Conservation (phyloP, 257 asterid species). For the Cordia subcordata region DNA sequence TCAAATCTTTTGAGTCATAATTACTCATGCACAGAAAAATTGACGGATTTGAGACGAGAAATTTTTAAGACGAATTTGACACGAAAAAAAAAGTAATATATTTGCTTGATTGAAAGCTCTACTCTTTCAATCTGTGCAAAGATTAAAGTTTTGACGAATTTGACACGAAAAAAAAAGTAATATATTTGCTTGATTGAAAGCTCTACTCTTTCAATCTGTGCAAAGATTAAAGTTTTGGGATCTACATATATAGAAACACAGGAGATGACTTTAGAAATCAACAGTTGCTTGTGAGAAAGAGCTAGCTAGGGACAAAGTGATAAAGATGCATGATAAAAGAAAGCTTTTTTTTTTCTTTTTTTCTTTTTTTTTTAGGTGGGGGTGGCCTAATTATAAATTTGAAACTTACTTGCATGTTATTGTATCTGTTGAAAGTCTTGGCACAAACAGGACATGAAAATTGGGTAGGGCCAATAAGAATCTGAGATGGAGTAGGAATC, state of each 20-base stretch:
- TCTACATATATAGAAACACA: background rate
- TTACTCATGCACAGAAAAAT: too few relatives aligned
- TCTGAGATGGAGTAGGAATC: constrained; percentile 96
- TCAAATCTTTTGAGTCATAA: too few relatives aligned
- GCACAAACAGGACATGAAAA: constrained; percentile 86
- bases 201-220: background rate
- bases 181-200: background rate
- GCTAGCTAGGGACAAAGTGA: background rate
- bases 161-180: too few relatives aligned
- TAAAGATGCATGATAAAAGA: constrained; percentile 1
- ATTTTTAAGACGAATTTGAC: too few relatives aligned
- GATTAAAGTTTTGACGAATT: too few relatives aligned
- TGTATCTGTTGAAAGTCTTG: constrained; percentile 90
- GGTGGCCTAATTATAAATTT: background rate
- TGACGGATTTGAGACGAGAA: too few relatives aligned
- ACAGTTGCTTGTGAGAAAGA: background rate
- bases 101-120: background rate
- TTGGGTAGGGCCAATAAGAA: constrained; percentile 91
- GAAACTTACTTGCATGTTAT: constrained; percentile 84
- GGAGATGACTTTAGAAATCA: constrained; percentile 1
- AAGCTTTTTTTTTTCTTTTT: background rate
- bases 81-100: too few relatives aligned
- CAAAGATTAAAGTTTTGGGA: background rate
- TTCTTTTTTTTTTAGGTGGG: background rate
- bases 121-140: background rate